These are phyloP conservation scores for Cadophora sp. DNA, from an alignment of 2,329 filamentous ascomycete species.

Conservation along the genomic window DNA sequence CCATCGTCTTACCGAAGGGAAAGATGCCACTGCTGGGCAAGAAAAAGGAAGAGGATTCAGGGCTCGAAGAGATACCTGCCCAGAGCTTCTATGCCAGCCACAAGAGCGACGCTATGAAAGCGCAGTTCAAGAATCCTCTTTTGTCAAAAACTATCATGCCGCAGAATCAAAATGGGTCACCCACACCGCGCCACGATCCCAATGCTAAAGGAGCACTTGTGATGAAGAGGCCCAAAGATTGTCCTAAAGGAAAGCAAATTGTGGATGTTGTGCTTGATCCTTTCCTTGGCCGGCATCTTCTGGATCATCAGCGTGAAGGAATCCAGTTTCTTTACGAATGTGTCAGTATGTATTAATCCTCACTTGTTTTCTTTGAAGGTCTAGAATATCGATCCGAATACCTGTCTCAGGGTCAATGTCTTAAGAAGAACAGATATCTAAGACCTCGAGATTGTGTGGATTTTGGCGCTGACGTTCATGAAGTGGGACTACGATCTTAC, in stretches of 20 bases:
- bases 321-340: constrained; percentile 77
- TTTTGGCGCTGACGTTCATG: no score
- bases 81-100: constrained; percentile 49
- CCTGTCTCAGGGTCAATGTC: no score
- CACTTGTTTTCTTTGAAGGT: no score
- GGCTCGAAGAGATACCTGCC: constrained; percentile 45
- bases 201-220: constrained; percentile 64
- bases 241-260: constrained; percentile 66
- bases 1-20: constrained; percentile 38
- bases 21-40: constrained; percentile 34
- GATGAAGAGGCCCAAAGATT: constrained; percentile 66
- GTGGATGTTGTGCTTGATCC: constrained; percentile 79
- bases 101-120: constrained; percentile 50
- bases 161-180: constrained; percentile 53
- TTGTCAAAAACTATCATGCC: constrained; percentile 58
- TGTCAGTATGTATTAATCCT: constrained; percentile 52
- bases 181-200: constrained; percentile 71
- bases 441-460: no score
- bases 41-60: constrained; percentile 30
- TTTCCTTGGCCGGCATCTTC: constrained; percentile 64
- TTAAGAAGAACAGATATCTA: no score
- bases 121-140: constrained; percentile 67
- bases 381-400: no score
- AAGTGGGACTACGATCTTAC: constrained; percentile 68
- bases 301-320: constrained; percentile 73